Evolutionary conservation across 2,329 filamentous ascomycete species (phyloP).

Genomic region (Penicillium griseofulvum): DNA sequence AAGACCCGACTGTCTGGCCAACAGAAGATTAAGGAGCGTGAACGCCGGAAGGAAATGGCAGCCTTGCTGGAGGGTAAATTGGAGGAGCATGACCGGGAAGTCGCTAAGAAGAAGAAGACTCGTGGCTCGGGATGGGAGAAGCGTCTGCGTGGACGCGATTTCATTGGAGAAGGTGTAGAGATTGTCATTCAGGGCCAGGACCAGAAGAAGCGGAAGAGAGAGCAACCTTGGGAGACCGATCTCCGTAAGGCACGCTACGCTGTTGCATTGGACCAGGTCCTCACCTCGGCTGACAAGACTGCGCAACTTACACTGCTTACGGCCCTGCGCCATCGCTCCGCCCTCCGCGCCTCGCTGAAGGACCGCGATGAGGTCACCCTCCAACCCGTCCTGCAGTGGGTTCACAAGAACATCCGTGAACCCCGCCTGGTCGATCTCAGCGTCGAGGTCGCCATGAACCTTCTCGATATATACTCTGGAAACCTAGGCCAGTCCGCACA

Average conservation of each 20-base stretch:
- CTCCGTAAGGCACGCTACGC: slow-evolving; percentile 76
- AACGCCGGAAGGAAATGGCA: slow-evolving; percentile 80
- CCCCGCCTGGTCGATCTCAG: slow-evolving; percentile 77
- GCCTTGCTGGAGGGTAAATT: slow-evolving; percentile 75
- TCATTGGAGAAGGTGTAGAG: slow-evolving; percentile 79
- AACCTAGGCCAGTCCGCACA: slow-evolving; percentile 71
- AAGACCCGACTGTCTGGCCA: slow-evolving; percentile 82
- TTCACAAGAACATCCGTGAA: slow-evolving; percentile 75
- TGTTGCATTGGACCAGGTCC: slow-evolving; percentile 73
- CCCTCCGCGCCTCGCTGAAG: slow-evolving; percentile 74
- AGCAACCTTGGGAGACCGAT: slow-evolving; percentile 75
- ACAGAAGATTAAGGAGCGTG: slow-evolving; percentile 71
- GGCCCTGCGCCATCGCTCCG: slow-evolving; percentile 82
- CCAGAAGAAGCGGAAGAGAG: slow-evolving; percentile 60
- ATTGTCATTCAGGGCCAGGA: slow-evolving; percentile 76
- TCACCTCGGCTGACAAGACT: slow-evolving; percentile 60
- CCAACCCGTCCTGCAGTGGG: slow-evolving; percentile 79
- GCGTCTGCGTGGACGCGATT: slow-evolving; percentile 68
- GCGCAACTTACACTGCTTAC: slow-evolving; percentile 74
- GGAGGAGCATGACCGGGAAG: slow-evolving; percentile 71
- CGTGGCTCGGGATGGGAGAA: slow-evolving; percentile 60
- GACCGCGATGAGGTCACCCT: slow-evolving; percentile 78
- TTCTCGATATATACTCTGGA: slow-evolving; percentile 84
- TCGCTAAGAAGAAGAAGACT: slow-evolving; percentile 66
- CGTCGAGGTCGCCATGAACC: slow-evolving; percentile 75